A percentile compares a stretch with the other conserved stretches of the same genome.
phyloP scores from a whole-genome alignment of 2,329 filamentous ascomycete species.

The Microsporum canis region DNA sequence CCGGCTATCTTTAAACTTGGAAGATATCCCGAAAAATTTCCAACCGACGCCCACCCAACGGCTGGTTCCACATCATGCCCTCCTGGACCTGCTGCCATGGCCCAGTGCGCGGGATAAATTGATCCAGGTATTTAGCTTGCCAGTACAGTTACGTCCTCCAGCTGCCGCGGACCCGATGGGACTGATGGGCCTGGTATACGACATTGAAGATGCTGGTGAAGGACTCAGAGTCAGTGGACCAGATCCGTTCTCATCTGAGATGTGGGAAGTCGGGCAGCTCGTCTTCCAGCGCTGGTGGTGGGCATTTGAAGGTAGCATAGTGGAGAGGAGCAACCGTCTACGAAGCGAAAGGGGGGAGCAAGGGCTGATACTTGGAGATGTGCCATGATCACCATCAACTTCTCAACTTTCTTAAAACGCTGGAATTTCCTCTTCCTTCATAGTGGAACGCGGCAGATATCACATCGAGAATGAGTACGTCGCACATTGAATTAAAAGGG shows the following conservation, averaged over 20 bases:
- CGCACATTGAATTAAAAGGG: no score
- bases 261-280: slow-evolving; percentile 50
- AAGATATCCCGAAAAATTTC: slow-evolving; percentile 38
- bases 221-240: slow-evolving; percentile 41
- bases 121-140: slow-evolving; percentile 43
- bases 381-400: slow-evolving; percentile 3
- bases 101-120: slow-evolving; percentile 43
- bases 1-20: neutral
- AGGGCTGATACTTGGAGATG: slow-evolving; percentile 12
- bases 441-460: no score
- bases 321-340: slow-evolving; percentile 45
- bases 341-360: slow-evolving; percentile 37
- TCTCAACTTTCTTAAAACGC: no score
- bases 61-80: slow-evolving; percentile 44
- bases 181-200: slow-evolving; percentile 44
- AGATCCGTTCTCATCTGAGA: slow-evolving; percentile 39
- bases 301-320: slow-evolving; percentile 43
- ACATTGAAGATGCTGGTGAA: slow-evolving; percentile 46
- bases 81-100: slow-evolving; percentile 50
- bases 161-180: slow-evolving; percentile 38
- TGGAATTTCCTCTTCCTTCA: no score
- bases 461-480: no score
- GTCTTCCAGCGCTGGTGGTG: slow-evolving; percentile 53
- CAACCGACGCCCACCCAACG: slow-evolving; percentile 43
- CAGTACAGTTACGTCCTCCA: slow-evolving; percentile 38